Conservation (phyloP, 495 filamentous ascomycete species). For the Hyphodiscus hymeniophilus region DNA sequence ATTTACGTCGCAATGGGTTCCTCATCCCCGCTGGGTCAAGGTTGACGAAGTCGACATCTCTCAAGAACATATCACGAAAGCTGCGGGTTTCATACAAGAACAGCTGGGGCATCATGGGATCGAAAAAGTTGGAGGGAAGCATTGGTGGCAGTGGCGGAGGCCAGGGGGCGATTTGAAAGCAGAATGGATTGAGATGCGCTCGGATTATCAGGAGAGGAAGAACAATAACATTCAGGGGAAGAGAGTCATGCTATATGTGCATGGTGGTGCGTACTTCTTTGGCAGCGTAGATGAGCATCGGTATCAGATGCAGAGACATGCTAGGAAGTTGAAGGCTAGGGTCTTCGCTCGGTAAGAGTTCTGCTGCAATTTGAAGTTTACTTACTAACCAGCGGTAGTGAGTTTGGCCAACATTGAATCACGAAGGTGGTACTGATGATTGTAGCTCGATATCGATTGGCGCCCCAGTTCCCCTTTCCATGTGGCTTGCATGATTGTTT, state of each 20-base stretch:
- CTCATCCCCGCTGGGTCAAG: slow-evolving; percentile 79
- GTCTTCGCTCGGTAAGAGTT: slow-evolving; percentile 64
- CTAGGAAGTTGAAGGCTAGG: slow-evolving; percentile 81
- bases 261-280: slow-evolving; percentile 67
- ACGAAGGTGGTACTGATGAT: not conserved
- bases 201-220: slow-evolving; percentile 66
- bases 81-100: slow-evolving; percentile 52
- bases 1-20: slow-evolving; percentile 86
- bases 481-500: slow-evolving; percentile 85
- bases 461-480: slow-evolving; percentile 92
- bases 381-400: slow-evolving; percentile 17
- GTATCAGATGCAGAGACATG: slow-evolving; percentile 93
- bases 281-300: slow-evolving; percentile 91
- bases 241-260: slow-evolving; percentile 86
- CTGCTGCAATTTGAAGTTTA: not conserved
- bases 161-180: slow-evolving; percentile 54
- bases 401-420: not conserved
- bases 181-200: slow-evolving; percentile 94
- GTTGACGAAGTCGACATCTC: slow-evolving; percentile 67
- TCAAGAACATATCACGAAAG: slow-evolving; percentile 44
- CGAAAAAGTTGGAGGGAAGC: slow-evolving; percentile 63
- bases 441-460: slow-evolving; percentile 60
- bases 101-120: slow-evolving; percentile 74
- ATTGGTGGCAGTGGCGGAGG: slow-evolving; percentile 92
- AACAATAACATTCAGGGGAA: slow-evolving; percentile 46